A percentile compares a stretch with the other conserved stretches of the same genome.
Conservation (phyloP, 768 basidiomycete genomes). For the Termitomyces sp. region DNA sequence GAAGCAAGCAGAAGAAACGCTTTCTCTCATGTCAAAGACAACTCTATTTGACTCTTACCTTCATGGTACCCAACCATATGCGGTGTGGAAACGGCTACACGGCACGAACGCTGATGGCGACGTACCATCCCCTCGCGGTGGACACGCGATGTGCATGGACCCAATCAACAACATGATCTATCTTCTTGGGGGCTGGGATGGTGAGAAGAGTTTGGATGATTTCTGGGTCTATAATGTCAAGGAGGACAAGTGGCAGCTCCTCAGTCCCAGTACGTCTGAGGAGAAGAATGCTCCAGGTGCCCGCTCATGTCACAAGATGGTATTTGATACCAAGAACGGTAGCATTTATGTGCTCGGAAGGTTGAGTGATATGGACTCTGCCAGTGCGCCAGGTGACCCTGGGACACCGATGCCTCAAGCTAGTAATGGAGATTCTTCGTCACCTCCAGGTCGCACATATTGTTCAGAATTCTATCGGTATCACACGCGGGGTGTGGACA, state of each 20-base stretch:
- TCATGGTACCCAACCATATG: slow-evolving; percentile 50
- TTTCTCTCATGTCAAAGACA: slow-evolving; percentile 43
- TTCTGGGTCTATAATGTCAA: slow-evolving; percentile 71
- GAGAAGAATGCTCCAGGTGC: slow-evolving; percentile 66
- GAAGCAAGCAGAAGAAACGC: slow-evolving; percentile 47
- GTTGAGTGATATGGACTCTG: slow-evolving; percentile 50
- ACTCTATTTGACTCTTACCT: slow-evolving; percentile 63
- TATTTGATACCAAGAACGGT: slow-evolving; percentile 66
- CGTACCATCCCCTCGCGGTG: slow-evolving; percentile 62
- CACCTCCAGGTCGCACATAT: slow-evolving; percentile 23
- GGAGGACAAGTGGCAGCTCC: slow-evolving; percentile 54
- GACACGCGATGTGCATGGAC: slow-evolving; percentile 82
- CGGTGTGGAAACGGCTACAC: slow-evolving; percentile 54
- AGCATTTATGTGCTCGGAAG: slow-evolving; percentile 72
- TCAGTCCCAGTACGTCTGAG: slow-evolving; percentile 48
- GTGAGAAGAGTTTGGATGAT: slow-evolving; percentile 66
- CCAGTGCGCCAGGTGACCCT: slow-evolving; percentile 20
- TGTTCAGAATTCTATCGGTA: slow-evolving; percentile 77
- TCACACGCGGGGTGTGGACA: slow-evolving; percentile 55
- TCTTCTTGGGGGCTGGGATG: slow-evolving; percentile 78
- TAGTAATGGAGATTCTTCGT: slow-evolving; percentile 9
- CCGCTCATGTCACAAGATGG: slow-evolving; percentile 79
- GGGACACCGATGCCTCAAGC: slow-evolving; percentile 9
- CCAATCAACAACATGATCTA: slow-evolving; percentile 57
- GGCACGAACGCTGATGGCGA: slow-evolving; percentile 65